These are phyloP conservation scores for Verticillium tricorpus DNA, from an alignment of 2,329 filamentous ascomycete species.

Conservation along the genomic window DNA sequence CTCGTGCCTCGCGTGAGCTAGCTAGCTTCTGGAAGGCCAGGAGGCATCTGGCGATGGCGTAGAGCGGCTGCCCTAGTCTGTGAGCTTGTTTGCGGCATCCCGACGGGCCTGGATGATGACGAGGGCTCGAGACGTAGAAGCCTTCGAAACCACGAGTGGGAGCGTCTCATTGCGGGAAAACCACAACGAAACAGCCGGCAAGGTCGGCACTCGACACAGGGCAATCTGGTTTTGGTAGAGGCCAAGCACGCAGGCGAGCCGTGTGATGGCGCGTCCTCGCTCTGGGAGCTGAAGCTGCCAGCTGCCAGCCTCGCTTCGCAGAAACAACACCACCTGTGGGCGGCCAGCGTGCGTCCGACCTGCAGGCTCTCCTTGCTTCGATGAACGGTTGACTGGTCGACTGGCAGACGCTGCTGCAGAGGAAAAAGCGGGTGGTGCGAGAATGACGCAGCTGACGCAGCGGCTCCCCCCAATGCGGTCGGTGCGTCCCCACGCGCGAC, in stretches of 20 bases:
- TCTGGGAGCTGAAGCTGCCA: background rate
- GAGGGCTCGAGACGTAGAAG: no score
- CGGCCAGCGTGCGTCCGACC: background rate
- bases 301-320: background rate
- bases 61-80: no score
- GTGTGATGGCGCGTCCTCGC: background rate
- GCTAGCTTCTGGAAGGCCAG: background rate
- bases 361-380: background rate
- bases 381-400: background rate
- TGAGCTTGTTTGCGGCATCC: no score
- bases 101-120: no score
- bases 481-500: slow-evolving; percentile 22
- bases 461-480: background rate
- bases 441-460: slow-evolving; percentile 1
- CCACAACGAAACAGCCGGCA: no score
- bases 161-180: no score
- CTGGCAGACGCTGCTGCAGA: background rate
- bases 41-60: no score
- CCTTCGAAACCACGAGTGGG: no score
- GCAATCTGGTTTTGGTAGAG: background rate
- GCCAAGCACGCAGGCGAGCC: no score
- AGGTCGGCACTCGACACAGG: background rate
- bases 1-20: background rate
- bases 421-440: background rate
- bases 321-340: no score